Evolutionary conservation across 139 green algal genomes (phyloP).

Genomic region (Coelastrella sp.): DNA sequence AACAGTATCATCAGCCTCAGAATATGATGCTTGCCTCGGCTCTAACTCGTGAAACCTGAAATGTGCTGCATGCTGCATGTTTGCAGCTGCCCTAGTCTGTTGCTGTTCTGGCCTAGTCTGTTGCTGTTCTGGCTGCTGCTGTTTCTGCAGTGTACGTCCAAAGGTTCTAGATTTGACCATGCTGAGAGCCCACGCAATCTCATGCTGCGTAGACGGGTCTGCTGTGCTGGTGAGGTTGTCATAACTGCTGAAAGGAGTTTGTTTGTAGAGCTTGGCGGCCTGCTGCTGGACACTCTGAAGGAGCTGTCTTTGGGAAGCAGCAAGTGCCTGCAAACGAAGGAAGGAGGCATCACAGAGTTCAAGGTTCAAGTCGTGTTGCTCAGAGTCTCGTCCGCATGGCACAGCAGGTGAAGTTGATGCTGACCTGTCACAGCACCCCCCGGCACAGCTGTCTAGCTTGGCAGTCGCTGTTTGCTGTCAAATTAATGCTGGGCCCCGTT

Average conservation of each 20-base stretch:
- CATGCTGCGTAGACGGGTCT: not conserved
- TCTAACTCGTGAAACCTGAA: not conserved
- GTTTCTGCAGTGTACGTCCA: not conserved
- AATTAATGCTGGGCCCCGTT: too few relatives aligned
- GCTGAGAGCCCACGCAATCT: conserved; percentile 24
- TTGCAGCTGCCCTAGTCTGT: not conserved
- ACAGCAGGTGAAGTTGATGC: too few relatives aligned
- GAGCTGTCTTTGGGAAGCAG: not conserved
- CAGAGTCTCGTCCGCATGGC: too few relatives aligned
- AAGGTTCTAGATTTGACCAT: conserved; percentile 44
- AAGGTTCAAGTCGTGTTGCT: too few relatives aligned
- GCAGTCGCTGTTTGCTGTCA: too few relatives aligned
- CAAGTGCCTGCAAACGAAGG: not conserved
- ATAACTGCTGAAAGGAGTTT: not conserved
- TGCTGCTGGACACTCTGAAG: conserved; percentile 29
- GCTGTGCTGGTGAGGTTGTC: conserved; percentile 16
- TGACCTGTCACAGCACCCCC: too few relatives aligned
- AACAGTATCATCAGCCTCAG: not conserved
- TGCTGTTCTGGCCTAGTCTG: not conserved
- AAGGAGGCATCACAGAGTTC: too few relatives aligned
- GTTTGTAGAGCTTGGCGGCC: not conserved
- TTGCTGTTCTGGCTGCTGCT: conserved; percentile 8
- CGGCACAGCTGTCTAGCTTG: too few relatives aligned
- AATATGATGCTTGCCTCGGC: not conserved
- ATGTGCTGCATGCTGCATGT: conserved; percentile 11